A percentile compares a stretch with the other conserved stretches of the same genome.
Conservation (phyloP, 148 eudicot species). For the Arbutus unedo region DNA sequence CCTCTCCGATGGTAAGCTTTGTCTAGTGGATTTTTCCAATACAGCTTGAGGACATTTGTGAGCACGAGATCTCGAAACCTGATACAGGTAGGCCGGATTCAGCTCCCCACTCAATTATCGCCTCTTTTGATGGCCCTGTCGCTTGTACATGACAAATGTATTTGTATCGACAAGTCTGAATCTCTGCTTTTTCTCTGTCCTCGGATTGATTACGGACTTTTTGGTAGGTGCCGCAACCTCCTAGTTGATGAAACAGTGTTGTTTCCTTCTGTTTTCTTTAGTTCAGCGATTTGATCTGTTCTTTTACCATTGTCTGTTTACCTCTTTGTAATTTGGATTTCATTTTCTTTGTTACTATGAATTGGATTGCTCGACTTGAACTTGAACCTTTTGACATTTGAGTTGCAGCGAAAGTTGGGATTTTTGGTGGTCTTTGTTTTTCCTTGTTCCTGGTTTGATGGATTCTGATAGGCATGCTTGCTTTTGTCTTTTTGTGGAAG, state of each 20-base stretch:
- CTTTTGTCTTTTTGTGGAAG: neutral
- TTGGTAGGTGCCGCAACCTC: neutral
- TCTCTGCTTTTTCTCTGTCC: constrained; percentile 2
- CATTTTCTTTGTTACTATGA: neutral
- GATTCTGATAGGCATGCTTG: neutral
- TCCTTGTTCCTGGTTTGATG: neutral
- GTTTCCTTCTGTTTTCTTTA: neutral
- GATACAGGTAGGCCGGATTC: constrained; percentile 13
- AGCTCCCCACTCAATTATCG: neutral
- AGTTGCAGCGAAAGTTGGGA: neutral
- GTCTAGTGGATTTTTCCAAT: neutral
- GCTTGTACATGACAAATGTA: neutral
- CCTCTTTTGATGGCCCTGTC: neutral
- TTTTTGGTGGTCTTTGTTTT: neutral
- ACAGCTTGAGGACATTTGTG: constrained; percentile 14
- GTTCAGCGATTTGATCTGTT: neutral
- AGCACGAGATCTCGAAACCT: constrained; percentile 29
- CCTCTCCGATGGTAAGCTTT: constrained; percentile 15
- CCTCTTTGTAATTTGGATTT: neutral
- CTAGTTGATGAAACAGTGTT: neutral
- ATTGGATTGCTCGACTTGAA: neutral
- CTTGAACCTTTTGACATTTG: neutral
- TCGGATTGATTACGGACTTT: neutral
- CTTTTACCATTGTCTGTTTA: neutral
- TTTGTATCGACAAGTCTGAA: neutral